Conservation (phyloP, 1,284 basidiomycete genomes). For the Fomes fomentarius region DNA sequence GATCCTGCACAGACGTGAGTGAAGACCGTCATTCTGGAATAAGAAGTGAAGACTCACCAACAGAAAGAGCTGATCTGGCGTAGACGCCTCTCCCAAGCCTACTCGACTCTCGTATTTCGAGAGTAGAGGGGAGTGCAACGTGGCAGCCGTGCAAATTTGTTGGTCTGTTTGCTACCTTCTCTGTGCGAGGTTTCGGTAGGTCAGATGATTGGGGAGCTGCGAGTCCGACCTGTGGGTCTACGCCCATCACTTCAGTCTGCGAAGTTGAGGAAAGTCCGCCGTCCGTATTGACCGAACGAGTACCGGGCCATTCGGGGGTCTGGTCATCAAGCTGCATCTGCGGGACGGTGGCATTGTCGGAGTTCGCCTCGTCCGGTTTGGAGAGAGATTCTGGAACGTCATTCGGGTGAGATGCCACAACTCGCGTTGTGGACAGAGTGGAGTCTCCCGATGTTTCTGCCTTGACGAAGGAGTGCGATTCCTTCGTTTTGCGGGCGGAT, state of each 20-base stretch:
- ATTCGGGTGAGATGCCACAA: too few relatives aligned
- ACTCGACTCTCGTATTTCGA: conserved; percentile 25
- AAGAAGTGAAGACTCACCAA: conserved; percentile 38
- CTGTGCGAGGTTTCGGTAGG: neutral
- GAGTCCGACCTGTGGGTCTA: neutral
- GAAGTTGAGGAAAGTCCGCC: too few relatives aligned
- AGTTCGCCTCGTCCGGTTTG: too few relatives aligned
- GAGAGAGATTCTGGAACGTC: too few relatives aligned
- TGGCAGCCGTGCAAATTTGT: conserved; percentile 22
- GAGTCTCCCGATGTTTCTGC: neutral
- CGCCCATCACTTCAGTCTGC: neutral
- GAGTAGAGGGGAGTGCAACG: conserved; percentile 23
- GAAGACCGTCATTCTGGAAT: neutral
- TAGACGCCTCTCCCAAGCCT: conserved; percentile 35
- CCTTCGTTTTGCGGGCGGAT: conserved; percentile 30
- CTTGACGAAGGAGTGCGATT: conserved; percentile 32
- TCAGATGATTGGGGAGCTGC: neutral
- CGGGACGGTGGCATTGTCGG: too few relatives aligned
- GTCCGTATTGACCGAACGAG: too few relatives aligned
- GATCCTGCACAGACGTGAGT: conserved; percentile 49
- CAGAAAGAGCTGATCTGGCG: conserved; percentile 35
- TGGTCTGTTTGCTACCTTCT: neutral
- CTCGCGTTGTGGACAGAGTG: too few relatives aligned
- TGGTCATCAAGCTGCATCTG: too few relatives aligned
- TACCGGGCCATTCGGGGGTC: too few relatives aligned